Base-by-base conservation (phyloP, 176 grass and related monocot genomes). In the Cocos nucifera region DNA sequence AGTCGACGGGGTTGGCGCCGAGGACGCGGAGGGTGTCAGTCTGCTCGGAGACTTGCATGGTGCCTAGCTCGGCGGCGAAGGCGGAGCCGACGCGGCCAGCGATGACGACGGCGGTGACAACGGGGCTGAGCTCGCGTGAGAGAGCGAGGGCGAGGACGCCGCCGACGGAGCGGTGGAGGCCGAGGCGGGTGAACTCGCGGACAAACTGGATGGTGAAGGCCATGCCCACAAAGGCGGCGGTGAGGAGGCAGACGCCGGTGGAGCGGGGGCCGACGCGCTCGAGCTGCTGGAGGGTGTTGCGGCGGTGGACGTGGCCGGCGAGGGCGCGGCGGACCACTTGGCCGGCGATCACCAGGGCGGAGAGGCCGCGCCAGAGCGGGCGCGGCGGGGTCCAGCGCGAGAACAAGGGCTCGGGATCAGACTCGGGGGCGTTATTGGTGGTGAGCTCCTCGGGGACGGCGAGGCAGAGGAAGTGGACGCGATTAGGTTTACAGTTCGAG, bases 151-250 rank as follows among this genome's bases (percentile, higher is more conserved):
- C 93, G 39, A 98, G 87, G 39, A 98, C 93, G 51, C 87, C 93
- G 18, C 93, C 93, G 4, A 98, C 93, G 20, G 93, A 98, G 53
- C 87, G 87, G 73, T 98, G 87, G 62, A 98, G 84, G 15, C 93
- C 93, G 39, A 98, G 93, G 66, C 93, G 81, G 19, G 93, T 98
- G 81, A 98, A 98, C 73, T 98, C 93, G 77, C 93, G 85, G 66
- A 98, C 93, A 73, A 98, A 98, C 81, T 92, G 88, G 79, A 98
- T 98, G 67, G 93, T 98, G 88, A 92, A 98, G 49, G 93, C 93
- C 93, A 98, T 98, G 70, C 93, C 93, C 29, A 98, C 84, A 65
- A 98, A 98, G 49, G 93, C 56, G 21, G 93, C 87, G 22, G 93
- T 98, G 59, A 98, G 84, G 56, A 98, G 84, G 7, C 88, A 65